Evolutionary conservation across 768 basidiomycete genomes (phyloP).

Genomic region (Hygrocybe punicea): DNA sequence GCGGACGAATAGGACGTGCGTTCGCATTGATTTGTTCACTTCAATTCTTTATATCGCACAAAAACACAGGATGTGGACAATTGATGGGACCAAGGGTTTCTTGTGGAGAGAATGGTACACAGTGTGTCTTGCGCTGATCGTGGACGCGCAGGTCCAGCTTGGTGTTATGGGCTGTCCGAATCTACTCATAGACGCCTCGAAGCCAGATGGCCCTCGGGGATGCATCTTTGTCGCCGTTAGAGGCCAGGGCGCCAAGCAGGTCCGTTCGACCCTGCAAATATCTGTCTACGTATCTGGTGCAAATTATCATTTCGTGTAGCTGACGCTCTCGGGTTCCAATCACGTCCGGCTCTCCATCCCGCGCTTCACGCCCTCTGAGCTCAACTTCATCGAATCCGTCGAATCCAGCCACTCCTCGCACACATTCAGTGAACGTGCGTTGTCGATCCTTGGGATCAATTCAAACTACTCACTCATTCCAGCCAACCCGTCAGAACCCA

Average conservation of each 20-base stretch:
- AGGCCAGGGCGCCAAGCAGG: constrained; percentile 80
- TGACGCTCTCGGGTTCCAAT: constrained; percentile 49
- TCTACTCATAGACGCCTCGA: constrained; percentile 64
- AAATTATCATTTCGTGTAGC: too few species aligned
- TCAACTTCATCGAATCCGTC: constrained; percentile 86
- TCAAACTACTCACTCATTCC: too few species aligned
- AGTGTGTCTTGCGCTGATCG: constrained; percentile 82
- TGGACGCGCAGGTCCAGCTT: constrained; percentile 72
- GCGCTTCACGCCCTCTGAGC: constrained; percentile 40
- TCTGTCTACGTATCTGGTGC: neutral
- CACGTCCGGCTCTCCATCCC: constrained; percentile 55
- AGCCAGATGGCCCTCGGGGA: too few species aligned
- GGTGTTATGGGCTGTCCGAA: constrained; percentile 95
- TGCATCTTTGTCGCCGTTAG: constrained; percentile 90
- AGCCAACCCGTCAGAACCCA: too few species aligned
- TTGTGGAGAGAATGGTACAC: constrained; percentile 90
- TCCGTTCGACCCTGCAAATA: constrained; percentile 22
- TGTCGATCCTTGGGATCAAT: constrained; percentile 62
- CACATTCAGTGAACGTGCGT: too few species aligned
- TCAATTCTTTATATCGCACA: neutral
- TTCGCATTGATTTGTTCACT: too few species aligned
- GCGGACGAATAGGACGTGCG: too few species aligned
- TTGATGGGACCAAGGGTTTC: constrained; percentile 92
- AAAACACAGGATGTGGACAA: constrained; percentile 70
- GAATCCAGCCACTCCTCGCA: too few species aligned